phyloP scores from a whole-genome alignment of 2,329 filamentous ascomycete genomes.

The Ophiostoma sp. region DNA sequence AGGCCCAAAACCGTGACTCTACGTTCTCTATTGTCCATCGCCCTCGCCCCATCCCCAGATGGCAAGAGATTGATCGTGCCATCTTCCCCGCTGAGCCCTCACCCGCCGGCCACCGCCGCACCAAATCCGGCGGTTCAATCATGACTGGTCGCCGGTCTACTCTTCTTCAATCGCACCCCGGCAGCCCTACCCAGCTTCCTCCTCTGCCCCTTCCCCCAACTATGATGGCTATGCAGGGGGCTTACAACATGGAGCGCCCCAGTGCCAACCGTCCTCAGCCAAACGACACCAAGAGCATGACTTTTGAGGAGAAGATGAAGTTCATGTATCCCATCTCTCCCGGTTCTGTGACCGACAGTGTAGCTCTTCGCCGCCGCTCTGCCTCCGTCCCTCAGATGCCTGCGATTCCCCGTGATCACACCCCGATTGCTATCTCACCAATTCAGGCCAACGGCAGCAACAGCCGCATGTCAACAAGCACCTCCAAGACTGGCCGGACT shows the following conservation, averaged over 20 bases:
- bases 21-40: slow-evolving; percentile 44
- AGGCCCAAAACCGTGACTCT: slow-evolving; percentile 31
- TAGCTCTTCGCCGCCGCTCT: slow-evolving; percentile 34
- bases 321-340: slow-evolving; percentile 44
- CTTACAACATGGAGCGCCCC: slow-evolving; percentile 6
- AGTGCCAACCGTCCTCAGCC: slow-evolving; percentile 39
- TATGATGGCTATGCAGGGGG: slow-evolving; percentile 34
- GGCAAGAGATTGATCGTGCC: slow-evolving; percentile 42
- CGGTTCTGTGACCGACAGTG: slow-evolving; percentile 26
- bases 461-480: slow-evolving; percentile 32
- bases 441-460: slow-evolving; percentile 27
- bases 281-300: slow-evolving; percentile 55
- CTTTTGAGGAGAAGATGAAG: slow-evolving; percentile 53
- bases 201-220: slow-evolving; percentile 51
- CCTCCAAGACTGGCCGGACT: slow-evolving; percentile 37
- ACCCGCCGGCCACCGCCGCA: slow-evolving; percentile 42
- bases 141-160: slow-evolving; percentile 42
- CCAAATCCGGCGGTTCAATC: slow-evolving; percentile 45
- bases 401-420: slow-evolving; percentile 34
- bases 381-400: slow-evolving; percentile 43
- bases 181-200: slow-evolving; percentile 47
- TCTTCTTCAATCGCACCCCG: slow-evolving; percentile 40
- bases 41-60: slow-evolving; percentile 52
- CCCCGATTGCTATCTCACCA: slow-evolving; percentile 28
- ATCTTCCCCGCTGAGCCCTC: slow-evolving; percentile 45